Evolutionary conservation across 2,329 filamentous ascomycete genomes (phyloP).

Genomic region (Colletotrichum sp.): DNA sequence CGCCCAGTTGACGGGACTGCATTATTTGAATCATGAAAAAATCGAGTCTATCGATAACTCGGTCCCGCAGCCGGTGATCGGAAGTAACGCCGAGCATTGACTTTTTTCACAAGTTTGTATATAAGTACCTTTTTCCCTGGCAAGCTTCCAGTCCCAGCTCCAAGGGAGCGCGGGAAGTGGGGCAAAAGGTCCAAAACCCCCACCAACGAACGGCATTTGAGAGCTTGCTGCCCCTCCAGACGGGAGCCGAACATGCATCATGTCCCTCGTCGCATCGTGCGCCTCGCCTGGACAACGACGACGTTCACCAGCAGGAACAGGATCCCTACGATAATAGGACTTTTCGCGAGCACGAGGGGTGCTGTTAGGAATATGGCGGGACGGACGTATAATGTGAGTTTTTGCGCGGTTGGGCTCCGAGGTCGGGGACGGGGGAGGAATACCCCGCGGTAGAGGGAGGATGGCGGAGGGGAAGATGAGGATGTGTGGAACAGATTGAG

Average conservation of each 20-base stretch:
- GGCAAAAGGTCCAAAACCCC: neutral
- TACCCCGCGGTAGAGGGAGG: neutral
- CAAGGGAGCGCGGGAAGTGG: neutral
- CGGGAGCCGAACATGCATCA: conserved; percentile 18
- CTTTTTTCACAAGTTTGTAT: neutral
- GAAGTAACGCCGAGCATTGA: neutral
- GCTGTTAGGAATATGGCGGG: neutral
- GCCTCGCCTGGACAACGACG: neutral
- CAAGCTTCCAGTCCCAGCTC: neutral
- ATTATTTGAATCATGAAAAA: neutral
- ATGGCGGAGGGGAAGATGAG: no score
- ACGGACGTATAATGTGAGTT: conserved; percentile 20
- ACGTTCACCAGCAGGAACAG: neutral
- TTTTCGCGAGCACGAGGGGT: conserved; percentile 12
- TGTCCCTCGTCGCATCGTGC: conserved; percentile 15
- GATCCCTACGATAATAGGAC: neutral
- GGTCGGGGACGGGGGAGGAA: neutral
- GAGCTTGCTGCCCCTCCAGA: neutral
- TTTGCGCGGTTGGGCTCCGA: neutral
- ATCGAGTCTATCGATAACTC: neutral
- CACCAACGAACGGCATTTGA: neutral
- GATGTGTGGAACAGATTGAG: no score
- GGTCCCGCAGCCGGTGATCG: neutral
- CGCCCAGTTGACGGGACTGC: neutral
- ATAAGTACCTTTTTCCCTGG: neutral